These are phyloP conservation scores for Ustilaginoidea virens DNA, from an alignment of 2,329 filamentous ascomycete genomes.

Conservation along the genomic window DNA sequence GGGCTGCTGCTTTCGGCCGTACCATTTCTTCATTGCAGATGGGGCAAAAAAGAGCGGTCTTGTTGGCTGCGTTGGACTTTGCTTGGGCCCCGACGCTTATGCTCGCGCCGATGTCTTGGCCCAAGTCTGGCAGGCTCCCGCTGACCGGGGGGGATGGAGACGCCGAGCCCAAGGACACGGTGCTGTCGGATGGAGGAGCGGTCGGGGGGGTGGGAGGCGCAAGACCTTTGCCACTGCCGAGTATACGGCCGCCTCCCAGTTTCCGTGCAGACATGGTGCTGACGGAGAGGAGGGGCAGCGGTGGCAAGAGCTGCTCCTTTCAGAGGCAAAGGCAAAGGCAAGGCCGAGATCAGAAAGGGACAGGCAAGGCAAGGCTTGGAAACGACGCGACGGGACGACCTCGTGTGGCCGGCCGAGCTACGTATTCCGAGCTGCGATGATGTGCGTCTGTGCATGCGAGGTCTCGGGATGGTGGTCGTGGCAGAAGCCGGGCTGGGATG, in stretches of 20 bases:
- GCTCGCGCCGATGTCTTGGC: constrained; percentile 67
- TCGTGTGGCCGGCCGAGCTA: constrained; percentile 18
- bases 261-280: constrained; percentile 62
- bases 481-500: no score
- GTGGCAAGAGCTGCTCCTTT: background rate
- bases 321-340: no score
- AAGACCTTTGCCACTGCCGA: constrained; percentile 74
- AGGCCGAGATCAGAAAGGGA: background rate
- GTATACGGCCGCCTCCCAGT: constrained; percentile 80
- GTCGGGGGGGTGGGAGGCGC: constrained; percentile 40
- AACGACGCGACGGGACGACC: constrained; percentile 15
- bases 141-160: constrained; percentile 43
- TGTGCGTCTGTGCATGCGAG: constrained; percentile 4
- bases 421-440: constrained; percentile 15
- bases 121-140: constrained; percentile 50
- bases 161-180: constrained; percentile 61
- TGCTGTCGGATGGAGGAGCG: constrained; percentile 48
- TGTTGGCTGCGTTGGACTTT: constrained; percentile 29
- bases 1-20: constrained; percentile 11
- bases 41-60: constrained; percentile 71
- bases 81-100: constrained; percentile 50
- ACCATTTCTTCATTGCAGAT: constrained; percentile 99
- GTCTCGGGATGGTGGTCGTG: background rate
- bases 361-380: constrained; percentile 4
- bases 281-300: background rate